These are phyloP conservation scores for Mycena vitilis DNA, from an alignment of 768 basidiomycete species.

Conservation along the genomic window DNA sequence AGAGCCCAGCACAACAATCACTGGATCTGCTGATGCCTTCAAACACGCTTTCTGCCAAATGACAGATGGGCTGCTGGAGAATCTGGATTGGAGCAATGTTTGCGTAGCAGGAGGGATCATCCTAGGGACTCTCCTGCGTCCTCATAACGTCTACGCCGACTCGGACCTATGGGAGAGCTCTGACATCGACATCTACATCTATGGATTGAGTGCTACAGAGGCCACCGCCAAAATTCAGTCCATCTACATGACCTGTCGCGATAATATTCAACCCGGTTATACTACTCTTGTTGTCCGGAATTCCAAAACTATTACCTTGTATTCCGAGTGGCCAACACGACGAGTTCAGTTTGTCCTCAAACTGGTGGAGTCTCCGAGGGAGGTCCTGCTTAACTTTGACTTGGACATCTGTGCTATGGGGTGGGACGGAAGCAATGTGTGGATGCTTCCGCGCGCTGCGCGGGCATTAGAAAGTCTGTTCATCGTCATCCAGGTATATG, in stretches of 20 bases:
- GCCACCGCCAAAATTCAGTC: conserved; percentile 6
- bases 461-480: conserved; percentile 20
- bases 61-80: neutral
- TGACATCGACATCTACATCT: conserved; percentile 14
- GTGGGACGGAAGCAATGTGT: conserved; percentile 14
- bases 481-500: neutral
- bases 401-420: conserved; percentile 21
- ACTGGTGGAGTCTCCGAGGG: neutral
- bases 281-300: conserved; percentile 13
- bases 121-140: neutral
- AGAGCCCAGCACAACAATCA: neutral
- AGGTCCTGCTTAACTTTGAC: conserved; percentile 16
- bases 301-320: conserved; percentile 17
- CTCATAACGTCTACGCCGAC: too few relatives aligned
- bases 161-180: neutral
- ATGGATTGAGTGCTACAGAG: neutral
- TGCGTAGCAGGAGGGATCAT: conserved; percentile 5
- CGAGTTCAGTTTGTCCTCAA: conserved; percentile 20
- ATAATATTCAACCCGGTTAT: neutral
- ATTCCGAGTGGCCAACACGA: conserved; percentile 8
- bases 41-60: neutral
- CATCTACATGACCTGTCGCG: neutral
- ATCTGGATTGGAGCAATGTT: conserved; percentile 7
- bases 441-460: conserved; percentile 23
- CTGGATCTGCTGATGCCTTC: neutral